Percentiles rank a stretch among this genome's conserved stretches.
Conservation (phyloP, 2,329 filamentous ascomycete species). For the Colletotrichum sp. region DNA sequence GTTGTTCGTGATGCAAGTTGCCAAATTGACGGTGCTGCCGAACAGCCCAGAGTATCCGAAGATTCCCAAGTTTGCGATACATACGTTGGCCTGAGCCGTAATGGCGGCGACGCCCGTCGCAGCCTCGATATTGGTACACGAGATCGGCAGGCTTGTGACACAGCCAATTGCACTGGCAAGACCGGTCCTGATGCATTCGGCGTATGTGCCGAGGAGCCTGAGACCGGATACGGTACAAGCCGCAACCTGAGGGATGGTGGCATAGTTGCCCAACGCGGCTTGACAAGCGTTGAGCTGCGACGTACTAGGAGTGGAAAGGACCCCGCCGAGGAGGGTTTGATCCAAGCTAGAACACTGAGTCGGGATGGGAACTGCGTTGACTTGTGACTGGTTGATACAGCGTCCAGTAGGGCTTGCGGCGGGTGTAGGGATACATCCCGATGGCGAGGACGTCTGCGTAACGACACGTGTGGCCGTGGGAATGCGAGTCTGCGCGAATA, state of each 20-base stretch:
- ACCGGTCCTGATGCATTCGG: background rate
- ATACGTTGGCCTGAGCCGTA: background rate
- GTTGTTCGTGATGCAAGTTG: background rate
- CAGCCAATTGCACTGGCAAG: background rate
- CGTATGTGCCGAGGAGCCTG: background rate
- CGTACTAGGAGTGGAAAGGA: background rate
- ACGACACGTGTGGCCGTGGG: background rate
- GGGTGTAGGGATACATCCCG: conserved; percentile 1
- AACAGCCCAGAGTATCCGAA: background rate
- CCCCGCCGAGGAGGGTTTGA: too few relatives aligned
- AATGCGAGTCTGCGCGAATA: background rate
- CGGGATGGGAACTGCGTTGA: background rate
- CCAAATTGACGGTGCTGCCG: background rate
- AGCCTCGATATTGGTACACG: background rate
- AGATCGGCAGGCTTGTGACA: background rate
- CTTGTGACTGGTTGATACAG: background rate
- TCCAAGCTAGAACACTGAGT: background rate
- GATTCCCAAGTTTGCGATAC: background rate
- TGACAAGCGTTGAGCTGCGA: background rate
- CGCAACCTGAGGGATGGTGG: background rate
- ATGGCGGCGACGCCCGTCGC: background rate
- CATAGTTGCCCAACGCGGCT: background rate
- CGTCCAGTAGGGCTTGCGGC: background rate
- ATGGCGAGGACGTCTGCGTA: background rate
- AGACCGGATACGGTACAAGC: rapidly evolving